phyloP scores from a whole-genome alignment of 1,139 yeast genomes.

The Tardiomyces blankii region DNA sequence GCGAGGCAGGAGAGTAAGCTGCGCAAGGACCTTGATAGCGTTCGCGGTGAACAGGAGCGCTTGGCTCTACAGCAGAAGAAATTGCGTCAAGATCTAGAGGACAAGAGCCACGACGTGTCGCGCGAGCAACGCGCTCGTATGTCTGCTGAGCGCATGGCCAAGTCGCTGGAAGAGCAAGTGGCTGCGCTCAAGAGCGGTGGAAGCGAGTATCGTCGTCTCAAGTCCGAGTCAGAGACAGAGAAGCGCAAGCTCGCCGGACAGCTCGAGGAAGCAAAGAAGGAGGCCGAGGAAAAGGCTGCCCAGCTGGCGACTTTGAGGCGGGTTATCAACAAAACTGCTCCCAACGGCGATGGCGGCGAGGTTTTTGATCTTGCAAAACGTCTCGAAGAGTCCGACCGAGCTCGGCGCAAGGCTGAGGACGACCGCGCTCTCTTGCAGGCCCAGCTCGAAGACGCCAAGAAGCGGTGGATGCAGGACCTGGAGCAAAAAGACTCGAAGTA shows the following conservation, averaged over 20 bases:
- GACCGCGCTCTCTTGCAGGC: slow-evolving; percentile 18
- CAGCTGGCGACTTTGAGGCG: slow-evolving; percentile 20
- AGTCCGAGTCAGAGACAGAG: slow-evolving; percentile 20
- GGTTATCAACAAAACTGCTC: slow-evolving; percentile 9
- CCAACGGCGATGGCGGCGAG: neutral
- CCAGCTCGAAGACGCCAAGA: slow-evolving; percentile 20
- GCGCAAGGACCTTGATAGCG: slow-evolving; percentile 19
- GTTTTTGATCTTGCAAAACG: slow-evolving; percentile 16
- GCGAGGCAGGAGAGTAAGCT: slow-evolving; percentile 31
- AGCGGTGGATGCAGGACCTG: slow-evolving; percentile 17
- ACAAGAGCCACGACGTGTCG: slow-evolving; percentile 32
- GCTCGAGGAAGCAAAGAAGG: slow-evolving; percentile 16
- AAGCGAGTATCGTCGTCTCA: slow-evolving; percentile 16
- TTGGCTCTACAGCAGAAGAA: slow-evolving; percentile 38
- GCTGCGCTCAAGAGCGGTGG: slow-evolving; percentile 13
- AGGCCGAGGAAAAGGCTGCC: slow-evolving; percentile 16
- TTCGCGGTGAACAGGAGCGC: slow-evolving; percentile 14
- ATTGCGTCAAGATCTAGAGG: slow-evolving; percentile 68
- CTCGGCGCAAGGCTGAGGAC: slow-evolving; percentile 20
- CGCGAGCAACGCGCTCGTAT: slow-evolving; percentile 19
- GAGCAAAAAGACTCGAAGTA: slow-evolving; percentile 18
- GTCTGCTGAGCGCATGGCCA: slow-evolving; percentile 15
- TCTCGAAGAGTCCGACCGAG: slow-evolving; percentile 19
- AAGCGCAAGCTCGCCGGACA: slow-evolving; percentile 18
- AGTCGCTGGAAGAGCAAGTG: slow-evolving; percentile 15